phyloP scores from a whole-genome alignment of 192 early-diverging fungal genomes.

The Chytriomyces sp. region DNA sequence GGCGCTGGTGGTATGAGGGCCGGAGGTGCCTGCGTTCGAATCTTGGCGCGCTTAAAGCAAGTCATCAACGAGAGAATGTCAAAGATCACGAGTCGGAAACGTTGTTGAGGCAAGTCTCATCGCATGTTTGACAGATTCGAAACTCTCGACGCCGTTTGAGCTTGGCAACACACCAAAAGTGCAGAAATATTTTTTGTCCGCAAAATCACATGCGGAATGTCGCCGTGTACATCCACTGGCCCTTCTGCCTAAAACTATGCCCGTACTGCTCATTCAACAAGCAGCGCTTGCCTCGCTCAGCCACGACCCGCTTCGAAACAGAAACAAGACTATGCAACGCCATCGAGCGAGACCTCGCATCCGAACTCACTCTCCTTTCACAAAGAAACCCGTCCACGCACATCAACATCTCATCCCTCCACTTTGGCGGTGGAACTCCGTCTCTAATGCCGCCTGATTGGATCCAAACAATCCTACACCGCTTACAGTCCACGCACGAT shows the following conservation, averaged over 20 bases:
- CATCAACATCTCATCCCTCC: constrained; percentile 32
- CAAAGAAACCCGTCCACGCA: background rate
- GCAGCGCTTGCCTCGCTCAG: constrained; percentile 11
- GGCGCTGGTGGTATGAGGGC: too few species aligned
- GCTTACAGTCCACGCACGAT: constrained; percentile 27
- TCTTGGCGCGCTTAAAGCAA: too few species aligned
- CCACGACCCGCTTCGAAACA: too few species aligned
- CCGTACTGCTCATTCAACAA: constrained; percentile 63
- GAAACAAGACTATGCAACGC: background rate
- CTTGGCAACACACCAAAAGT: too few species aligned
- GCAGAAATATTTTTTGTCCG: too few species aligned
- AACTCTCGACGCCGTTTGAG: too few species aligned
- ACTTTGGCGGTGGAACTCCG: constrained; percentile 68
- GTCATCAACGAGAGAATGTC: too few species aligned
- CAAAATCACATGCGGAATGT: background rate
- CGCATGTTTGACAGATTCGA: too few species aligned
- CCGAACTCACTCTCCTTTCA: background rate
- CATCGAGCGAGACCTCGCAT: background rate
- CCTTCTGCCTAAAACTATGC: constrained; percentile 58
- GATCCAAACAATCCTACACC: background rate
- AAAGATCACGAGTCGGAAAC: too few species aligned
- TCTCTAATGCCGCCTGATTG: constrained; percentile 29
- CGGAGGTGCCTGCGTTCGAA: too few species aligned
- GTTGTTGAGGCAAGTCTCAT: too few species aligned
- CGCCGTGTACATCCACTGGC: constrained; percentile 63